These are phyloP conservation scores for Pseudoperonospora humuli DNA, from an alignment of 352 stramenopile species.

Conservation along the genomic window DNA sequence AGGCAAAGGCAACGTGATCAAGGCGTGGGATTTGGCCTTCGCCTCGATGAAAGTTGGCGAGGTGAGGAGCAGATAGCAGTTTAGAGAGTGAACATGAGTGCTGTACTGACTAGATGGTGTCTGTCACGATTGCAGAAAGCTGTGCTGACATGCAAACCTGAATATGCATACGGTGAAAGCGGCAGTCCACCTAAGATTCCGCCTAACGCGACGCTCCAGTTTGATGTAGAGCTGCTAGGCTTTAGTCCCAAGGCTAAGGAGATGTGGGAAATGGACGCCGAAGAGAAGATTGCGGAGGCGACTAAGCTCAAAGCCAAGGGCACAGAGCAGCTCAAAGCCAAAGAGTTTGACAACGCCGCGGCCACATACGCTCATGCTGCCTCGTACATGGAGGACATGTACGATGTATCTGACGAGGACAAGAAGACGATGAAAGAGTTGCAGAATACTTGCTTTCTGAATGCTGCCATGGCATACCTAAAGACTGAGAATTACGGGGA, in stretches of 20 bases:
- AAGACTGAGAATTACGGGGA: slow-evolving; percentile 89
- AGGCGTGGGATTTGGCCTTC: slow-evolving; percentile 84
- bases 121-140: slow-evolving; percentile 58
- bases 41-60: slow-evolving; percentile 94
- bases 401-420: slow-evolving; percentile 79
- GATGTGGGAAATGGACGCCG: slow-evolving; percentile 87
- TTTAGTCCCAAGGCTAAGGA: slow-evolving; percentile 94
- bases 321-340: slow-evolving; percentile 89
- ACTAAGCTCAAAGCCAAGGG: slow-evolving; percentile 86
- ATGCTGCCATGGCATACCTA: slow-evolving; percentile 92
- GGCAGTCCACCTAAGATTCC: slow-evolving; percentile 92
- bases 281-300: slow-evolving; percentile 81
- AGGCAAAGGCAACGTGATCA: slow-evolving; percentile 86
- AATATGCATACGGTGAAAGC: slow-evolving; percentile 91
- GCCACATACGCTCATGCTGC: slow-evolving; percentile 74
- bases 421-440: slow-evolving; percentile 83
- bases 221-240: slow-evolving; percentile 93
- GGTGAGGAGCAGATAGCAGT: slow-evolving; percentile 14
- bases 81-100: not conserved
- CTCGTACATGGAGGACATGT: slow-evolving; percentile 82
- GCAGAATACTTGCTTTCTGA: slow-evolving; percentile 88
- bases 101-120: slow-evolving; percentile 6
- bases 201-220: slow-evolving; percentile 89
- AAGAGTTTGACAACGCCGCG: slow-evolving; percentile 83
- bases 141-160: slow-evolving; percentile 84